Percentiles rank a stretch among this genome's conserved stretches.
phyloP scores from a whole-genome alignment of 2,329 filamentous ascomycete genomes.

The Emydomyces testavorans region DNA sequence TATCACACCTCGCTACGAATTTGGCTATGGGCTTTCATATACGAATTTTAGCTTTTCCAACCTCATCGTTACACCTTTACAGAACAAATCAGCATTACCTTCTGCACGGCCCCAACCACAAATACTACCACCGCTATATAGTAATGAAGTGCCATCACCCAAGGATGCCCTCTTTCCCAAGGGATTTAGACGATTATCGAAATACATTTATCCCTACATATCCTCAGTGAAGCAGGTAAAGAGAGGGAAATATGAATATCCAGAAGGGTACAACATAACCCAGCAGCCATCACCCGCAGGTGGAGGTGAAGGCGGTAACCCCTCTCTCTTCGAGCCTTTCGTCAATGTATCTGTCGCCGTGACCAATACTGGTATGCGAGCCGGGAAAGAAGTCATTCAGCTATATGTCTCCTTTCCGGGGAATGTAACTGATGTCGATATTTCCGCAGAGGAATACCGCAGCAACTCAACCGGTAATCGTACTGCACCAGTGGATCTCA shows the following conservation, averaged over 20 bases:
- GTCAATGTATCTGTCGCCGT: conserved; percentile 39
- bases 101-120: conserved; percentile 32
- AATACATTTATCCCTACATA: conserved; percentile 66
- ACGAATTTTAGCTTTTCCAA: conserved; percentile 57
- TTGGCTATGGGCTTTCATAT: conserved; percentile 77
- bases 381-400: conserved; percentile 44
- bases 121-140: conserved; percentile 44
- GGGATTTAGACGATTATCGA: conserved; percentile 50
- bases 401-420: conserved; percentile 42
- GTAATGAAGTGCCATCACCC: conserved; percentile 44
- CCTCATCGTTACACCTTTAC: conserved; percentile 38
- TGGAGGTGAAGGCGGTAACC: conserved; percentile 53
- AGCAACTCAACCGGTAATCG: neutral
- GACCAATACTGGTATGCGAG: conserved; percentile 40
- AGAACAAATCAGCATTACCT: conserved; percentile 40
- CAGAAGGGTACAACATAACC: conserved; percentile 42
- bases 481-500: neutral
- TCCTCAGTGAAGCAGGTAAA: conserved; percentile 39
- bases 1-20: conserved; percentile 68
- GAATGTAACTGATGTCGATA: conserved; percentile 28
- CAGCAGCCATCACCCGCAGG: conserved; percentile 52
- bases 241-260: conserved; percentile 40
- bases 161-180: conserved; percentile 50
- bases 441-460: conserved; percentile 22
- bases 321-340: conserved; percentile 44